phyloP scores from a whole-genome alignment of 179 eudicot species.

The Beta lomatogona region DNA sequence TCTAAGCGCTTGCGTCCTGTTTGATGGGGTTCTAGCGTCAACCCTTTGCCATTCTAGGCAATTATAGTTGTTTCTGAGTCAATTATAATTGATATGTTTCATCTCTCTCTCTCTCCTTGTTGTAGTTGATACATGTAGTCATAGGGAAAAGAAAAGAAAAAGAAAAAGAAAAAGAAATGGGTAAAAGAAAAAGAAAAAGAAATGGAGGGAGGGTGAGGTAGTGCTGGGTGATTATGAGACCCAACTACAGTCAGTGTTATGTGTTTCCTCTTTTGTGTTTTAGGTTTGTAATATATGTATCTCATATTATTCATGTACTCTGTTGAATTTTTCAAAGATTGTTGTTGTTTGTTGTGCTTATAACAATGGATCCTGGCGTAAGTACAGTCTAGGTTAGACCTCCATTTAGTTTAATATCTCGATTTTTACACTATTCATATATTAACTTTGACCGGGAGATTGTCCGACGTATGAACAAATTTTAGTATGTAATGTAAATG shows the following conservation, averaged over 20 bases:
- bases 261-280: slow-evolving; percentile 1
- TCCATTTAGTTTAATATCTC: too few species aligned
- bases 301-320: slow-evolving; percentile 1
- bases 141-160: not conserved
- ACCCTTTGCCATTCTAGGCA: slow-evolving; percentile 6
- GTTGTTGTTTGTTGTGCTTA: not conserved
- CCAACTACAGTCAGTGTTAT: slow-evolving; percentile 1
- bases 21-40: not conserved
- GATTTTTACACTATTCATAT: too few species aligned
- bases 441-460: too few species aligned
- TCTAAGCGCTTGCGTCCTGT: not conserved
- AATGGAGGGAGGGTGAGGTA: slow-evolving; percentile 4
- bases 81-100: slow-evolving; percentile 1
- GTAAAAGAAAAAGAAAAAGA: not conserved
- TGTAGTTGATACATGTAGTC: slow-evolving; percentile 6
- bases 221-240: slow-evolving; percentile 5
- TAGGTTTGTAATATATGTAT: slow-evolving; percentile 32
- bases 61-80: not conserved
- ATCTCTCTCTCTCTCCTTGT: not conserved
- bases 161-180: not conserved
- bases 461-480: too few species aligned
- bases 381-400: slow-evolving; percentile 7
- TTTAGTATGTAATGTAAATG: too few species aligned
- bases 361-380: slow-evolving; percentile 34
- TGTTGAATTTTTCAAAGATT: not conserved